Conservation (phyloP, 1,284 basidiomycete species). For the Ganoderma leucocontextum region DNA sequence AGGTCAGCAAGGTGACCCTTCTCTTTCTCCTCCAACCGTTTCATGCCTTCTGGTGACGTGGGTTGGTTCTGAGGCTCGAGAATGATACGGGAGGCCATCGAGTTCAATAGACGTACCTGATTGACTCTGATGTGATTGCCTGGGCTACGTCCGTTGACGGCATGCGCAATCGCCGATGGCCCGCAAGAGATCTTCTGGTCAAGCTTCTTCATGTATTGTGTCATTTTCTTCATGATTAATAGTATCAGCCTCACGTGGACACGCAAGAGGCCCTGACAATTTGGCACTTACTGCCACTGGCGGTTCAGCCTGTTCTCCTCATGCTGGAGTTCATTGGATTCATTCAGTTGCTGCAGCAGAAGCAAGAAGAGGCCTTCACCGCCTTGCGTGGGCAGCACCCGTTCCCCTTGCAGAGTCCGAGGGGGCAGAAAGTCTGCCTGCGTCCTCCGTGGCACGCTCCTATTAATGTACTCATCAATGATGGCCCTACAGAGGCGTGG, state of each 20-base stretch:
- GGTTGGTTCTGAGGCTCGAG: not conserved
- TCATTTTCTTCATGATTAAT: not conserved
- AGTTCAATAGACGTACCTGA: not conserved
- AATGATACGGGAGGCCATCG: not conserved
- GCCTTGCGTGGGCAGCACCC: not conserved
- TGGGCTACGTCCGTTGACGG: too few relatives aligned
- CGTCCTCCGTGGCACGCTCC: not conserved
- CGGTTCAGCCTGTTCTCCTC: not conserved
- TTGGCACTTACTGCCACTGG: slow-evolving; percentile 2
- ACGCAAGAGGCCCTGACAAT: too few relatives aligned
- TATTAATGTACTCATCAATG: not conserved
- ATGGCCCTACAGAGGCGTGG: not conserved
- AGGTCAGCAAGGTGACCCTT: not conserved
- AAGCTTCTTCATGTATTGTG: not conserved
- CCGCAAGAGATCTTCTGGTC: not conserved
- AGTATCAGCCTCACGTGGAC: too few relatives aligned
- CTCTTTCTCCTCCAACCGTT: slow-evolving; percentile 1
- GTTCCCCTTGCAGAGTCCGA: not conserved
- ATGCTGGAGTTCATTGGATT: not conserved
- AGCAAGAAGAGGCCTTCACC: not conserved
- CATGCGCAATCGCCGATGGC: too few relatives aligned
- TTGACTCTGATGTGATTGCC: not conserved
- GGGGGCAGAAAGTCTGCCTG: too few relatives aligned
- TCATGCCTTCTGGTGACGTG: not conserved
- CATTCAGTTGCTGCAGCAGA: not conserved